phyloP scores from a whole-genome alignment of 306 rosid species.

The Ceratonia siliqua region DNA sequence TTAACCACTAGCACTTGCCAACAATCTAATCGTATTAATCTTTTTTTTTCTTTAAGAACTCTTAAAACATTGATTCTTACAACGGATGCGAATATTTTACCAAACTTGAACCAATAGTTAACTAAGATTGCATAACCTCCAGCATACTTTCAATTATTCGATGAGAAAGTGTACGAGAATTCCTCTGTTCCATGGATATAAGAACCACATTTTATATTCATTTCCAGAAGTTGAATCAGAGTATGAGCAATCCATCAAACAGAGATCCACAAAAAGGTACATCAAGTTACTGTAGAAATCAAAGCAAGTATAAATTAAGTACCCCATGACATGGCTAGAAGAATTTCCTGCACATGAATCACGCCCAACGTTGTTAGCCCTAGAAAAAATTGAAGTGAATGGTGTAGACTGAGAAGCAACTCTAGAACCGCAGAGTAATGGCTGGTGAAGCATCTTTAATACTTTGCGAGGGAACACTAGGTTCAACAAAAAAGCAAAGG shows the following conservation, averaged over 20 bases:
- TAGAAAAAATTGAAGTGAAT: slow-evolving; percentile 28
- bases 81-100: background rate
- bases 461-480: background rate
- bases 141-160: background rate
- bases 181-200: background rate
- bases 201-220: background rate
- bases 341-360: slow-evolving; percentile 36
- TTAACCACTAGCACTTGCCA: background rate
- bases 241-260: background rate
- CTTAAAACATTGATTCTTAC: background rate
- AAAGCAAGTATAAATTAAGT: slow-evolving; percentile 12
- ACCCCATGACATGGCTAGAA: slow-evolving; percentile 45
- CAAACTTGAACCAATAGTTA: background rate
- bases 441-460: slow-evolving; percentile 55
- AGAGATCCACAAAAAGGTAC: background rate
- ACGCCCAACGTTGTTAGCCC: slow-evolving; percentile 6
- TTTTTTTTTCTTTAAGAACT: background rate
- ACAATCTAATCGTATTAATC: background rate
- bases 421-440: slow-evolving; percentile 46
- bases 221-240: background rate
- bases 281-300: background rate
- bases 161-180: background rate
- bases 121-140: background rate
- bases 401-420: slow-evolving; percentile 42
- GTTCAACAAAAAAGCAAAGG: background rate